These are phyloP conservation scores for Mortierella claussenii DNA, from an alignment of 192 early-diverging fungal species.

Conservation along the genomic window DNA sequence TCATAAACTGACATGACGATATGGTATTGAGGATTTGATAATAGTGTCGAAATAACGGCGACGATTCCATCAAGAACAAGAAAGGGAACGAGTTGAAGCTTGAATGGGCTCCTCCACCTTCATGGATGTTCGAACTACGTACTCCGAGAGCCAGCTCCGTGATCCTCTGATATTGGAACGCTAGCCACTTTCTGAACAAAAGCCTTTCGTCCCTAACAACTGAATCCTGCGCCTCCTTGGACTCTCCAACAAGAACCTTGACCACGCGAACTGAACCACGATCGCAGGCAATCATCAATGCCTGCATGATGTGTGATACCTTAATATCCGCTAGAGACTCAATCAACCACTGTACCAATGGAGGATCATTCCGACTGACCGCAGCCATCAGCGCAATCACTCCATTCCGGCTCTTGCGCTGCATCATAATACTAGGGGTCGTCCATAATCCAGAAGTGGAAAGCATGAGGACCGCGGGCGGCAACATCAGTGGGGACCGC, in stretches of 20 bases:
- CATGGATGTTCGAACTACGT: background rate
- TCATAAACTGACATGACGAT: constrained; percentile 38
- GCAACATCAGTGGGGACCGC: background rate
- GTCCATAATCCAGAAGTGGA: constrained; percentile 26
- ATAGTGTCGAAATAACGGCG: constrained; percentile 38
- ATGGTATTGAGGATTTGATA: constrained; percentile 44
- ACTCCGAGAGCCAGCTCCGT: background rate
- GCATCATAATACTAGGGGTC: constrained; percentile 31
- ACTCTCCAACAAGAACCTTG: constrained; percentile 13
- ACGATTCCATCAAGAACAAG: constrained; percentile 45
- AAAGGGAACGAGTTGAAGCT: constrained; percentile 31
- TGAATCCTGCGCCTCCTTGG: background rate
- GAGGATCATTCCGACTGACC: constrained; percentile 29
- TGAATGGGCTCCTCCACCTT: background rate
- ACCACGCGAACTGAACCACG: constrained; percentile 23
- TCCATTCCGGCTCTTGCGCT: constrained; percentile 38
- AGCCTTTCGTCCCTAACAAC: background rate
- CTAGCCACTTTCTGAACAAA: constrained; percentile 24
- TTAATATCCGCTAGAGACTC: constrained; percentile 50
- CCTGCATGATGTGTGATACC: constrained; percentile 40
- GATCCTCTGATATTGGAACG: constrained; percentile 18
- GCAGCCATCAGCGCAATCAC: constrained; percentile 49
- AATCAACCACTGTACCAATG: constrained; percentile 33
- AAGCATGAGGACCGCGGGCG: constrained; percentile 24
- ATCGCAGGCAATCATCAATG: constrained; percentile 45